phyloP scores from a whole-genome alignment of 192 early-diverging fungal species.

The Rhizoclosmatium globosum region DNA sequence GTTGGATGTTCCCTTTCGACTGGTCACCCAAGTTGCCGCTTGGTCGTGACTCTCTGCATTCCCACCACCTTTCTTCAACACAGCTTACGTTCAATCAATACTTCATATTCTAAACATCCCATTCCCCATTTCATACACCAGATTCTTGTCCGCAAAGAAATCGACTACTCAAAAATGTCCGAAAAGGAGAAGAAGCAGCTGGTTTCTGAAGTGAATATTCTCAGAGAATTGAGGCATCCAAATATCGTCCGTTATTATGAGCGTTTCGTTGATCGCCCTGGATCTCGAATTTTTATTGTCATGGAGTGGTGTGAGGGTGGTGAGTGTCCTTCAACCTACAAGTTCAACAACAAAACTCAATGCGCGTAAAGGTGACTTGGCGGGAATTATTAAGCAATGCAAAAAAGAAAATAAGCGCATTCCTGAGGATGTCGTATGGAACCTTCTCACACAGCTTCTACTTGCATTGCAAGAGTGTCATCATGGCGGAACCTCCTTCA shows the following conservation, averaged over 20 bases:
- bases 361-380: conserved; percentile 60
- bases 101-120: neutral
- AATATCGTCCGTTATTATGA: conserved; percentile 80
- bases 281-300: conserved; percentile 76
- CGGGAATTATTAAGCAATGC: conserved; percentile 69
- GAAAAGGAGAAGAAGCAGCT: conserved; percentile 77
- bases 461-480: conserved; percentile 78
- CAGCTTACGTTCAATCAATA: neutral
- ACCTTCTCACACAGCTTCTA: conserved; percentile 68
- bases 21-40: neutral
- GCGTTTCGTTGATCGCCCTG: conserved; percentile 69
- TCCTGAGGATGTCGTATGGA: conserved; percentile 74
- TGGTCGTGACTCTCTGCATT: no score
- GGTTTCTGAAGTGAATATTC: conserved; percentile 78
- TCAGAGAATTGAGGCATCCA: conserved; percentile 74
- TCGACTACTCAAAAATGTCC: conserved; percentile 80
- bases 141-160: conserved; percentile 81
- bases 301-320: conserved; percentile 60
- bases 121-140: conserved; percentile 21
- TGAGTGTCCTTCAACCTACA: neutral
- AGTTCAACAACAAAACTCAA: no score
- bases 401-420: conserved; percentile 64
- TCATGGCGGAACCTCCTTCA: conserved; percentile 40
- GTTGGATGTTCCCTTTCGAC: neutral
- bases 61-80: no score